These are phyloP conservation scores for Periconia sp. DNA, from an alignment of 2,329 filamentous ascomycete genomes.

Conservation along the genomic window DNA sequence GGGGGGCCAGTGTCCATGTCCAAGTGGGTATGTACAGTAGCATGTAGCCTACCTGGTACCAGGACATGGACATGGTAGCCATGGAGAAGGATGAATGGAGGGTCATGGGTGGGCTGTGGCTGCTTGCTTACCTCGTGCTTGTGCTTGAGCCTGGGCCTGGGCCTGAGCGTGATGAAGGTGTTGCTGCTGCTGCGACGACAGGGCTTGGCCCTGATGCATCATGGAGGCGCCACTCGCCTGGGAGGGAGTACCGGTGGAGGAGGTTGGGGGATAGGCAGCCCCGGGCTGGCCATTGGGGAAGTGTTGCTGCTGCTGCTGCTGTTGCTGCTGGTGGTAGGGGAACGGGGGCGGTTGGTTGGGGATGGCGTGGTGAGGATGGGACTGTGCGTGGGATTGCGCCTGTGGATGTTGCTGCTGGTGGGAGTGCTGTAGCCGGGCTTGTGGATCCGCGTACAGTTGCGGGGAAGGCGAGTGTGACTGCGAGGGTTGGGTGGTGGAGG, in stretches of 20 bases:
- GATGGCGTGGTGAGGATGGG: not conserved
- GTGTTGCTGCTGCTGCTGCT: constrained; percentile 11
- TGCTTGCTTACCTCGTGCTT: constrained; percentile 42
- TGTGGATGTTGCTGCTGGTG: not conserved
- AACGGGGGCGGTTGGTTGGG: constrained; percentile 17
- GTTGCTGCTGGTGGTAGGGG: constrained; percentile 23
- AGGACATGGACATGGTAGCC: not conserved
- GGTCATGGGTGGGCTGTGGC: constrained; percentile 4
- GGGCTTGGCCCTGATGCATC: constrained; percentile 33
- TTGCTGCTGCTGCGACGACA: constrained; percentile 21
- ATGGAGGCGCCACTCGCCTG: constrained; percentile 35
- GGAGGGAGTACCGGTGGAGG: constrained; percentile 4
- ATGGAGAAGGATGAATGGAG: constrained; percentile 2
- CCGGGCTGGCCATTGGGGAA: constrained; percentile 37
- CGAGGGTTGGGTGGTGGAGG: constrained; percentile 4
- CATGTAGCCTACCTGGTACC: not conserved
- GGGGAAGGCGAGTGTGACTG: constrained; percentile 27
- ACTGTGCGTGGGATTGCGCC: not conserved
- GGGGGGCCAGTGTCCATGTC: too few relatives aligned
- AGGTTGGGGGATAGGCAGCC: constrained; percentile 20
- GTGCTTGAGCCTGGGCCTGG: not conserved
- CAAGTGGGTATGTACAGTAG: not conserved
- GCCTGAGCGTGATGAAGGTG: constrained; percentile 31
- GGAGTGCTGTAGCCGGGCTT: not conserved
- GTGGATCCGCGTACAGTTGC: constrained; percentile 38